Conservation (phyloP, 2,329 filamentous ascomycete genomes). For the Xylaria sp. region DNA sequence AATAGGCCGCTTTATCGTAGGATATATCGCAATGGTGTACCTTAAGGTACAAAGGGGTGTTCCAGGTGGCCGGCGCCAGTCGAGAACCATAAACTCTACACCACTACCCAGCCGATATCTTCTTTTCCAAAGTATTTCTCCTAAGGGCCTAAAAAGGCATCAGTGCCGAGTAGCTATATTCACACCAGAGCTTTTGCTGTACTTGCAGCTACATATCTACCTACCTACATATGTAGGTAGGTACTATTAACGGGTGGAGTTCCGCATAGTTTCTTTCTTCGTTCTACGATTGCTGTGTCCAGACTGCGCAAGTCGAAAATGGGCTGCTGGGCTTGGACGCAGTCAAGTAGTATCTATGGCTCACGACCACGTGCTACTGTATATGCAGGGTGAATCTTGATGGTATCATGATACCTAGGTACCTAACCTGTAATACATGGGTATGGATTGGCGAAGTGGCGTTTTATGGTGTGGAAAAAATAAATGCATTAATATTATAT, state of each 20-base stretch:
- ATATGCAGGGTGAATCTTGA: constrained; percentile 1
- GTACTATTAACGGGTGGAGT: too few relatives aligned
- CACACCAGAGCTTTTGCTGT: background rate
- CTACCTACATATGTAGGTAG: too few relatives aligned
- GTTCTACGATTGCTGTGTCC: background rate
- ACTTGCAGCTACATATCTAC: background rate
- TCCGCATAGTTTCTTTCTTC: background rate
- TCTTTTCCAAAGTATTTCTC: too few relatives aligned
- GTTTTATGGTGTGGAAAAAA: too few relatives aligned
- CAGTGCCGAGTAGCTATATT: background rate
- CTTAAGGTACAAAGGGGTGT: too few relatives aligned
- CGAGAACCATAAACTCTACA: too few relatives aligned
- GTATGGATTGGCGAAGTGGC: too few relatives aligned
- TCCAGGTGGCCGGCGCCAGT: too few relatives aligned
- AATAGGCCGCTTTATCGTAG: too few relatives aligned
- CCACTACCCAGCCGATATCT: too few relatives aligned
- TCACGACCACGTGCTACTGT: background rate
- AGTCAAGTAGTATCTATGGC: background rate
- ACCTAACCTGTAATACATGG: background rate
- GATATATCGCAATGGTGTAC: too few relatives aligned
- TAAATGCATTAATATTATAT: too few relatives aligned
- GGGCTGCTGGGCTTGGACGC: background rate
- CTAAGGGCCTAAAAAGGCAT: background rate
- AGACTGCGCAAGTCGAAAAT: background rate
- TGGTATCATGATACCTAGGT: background rate